Evolutionary conservation across 495 filamentous ascomycete genomes (phyloP), one percentile per base, ranked within the genome.

Genomic region (Xanthoparmelia taractica): DNA sequence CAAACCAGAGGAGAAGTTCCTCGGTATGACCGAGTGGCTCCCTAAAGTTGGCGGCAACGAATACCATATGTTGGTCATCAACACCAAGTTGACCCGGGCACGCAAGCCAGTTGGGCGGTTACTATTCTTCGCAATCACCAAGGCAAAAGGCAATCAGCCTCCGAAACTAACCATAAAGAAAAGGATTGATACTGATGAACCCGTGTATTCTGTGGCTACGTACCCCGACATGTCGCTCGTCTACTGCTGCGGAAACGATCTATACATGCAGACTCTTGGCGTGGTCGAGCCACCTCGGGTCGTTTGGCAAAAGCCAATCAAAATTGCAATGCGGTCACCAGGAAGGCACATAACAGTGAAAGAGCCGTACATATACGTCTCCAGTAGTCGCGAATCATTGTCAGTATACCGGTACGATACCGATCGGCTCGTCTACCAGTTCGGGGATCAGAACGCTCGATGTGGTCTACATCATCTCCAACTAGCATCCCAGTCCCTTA

Each of bases 21-120:
- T 75, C 36, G 80, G 77, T 58, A 77, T 82, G 15, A 60, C 77
- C 23, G 80, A 82, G 62, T 82, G 80, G 80, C 73, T 71, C 11
- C 78, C 77, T 34, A 68, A 67, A 48, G 72, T 70, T 63, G 70
- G 71, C 27, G 74, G 71, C 13, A 68, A 78, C n/a, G 67, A 72
- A 48, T 79, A 80, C 40, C 78, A 82, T 64, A 72, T 80, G 58
- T 68, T 82, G 33, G 73, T 78, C 36, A 70, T 82, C 13, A 37
- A 63, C 55, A 69, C 69, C 15, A 56, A 43, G 45, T 48, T 65
- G 29, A 58, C 55, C 15, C 36, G 48, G n/a, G 48, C 52, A 37
- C 29, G 27, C 25, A 60, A 56, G 23, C 20, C 25, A 33, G 47
- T 50, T 6, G 64, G 68, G 8, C 58, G 66, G 31, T 50, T 70